Percentiles rank a stretch among this genome's conserved stretches.
phyloP scores from a whole-genome alignment of 306 rosid species.

The Sophora flavescens region DNA sequence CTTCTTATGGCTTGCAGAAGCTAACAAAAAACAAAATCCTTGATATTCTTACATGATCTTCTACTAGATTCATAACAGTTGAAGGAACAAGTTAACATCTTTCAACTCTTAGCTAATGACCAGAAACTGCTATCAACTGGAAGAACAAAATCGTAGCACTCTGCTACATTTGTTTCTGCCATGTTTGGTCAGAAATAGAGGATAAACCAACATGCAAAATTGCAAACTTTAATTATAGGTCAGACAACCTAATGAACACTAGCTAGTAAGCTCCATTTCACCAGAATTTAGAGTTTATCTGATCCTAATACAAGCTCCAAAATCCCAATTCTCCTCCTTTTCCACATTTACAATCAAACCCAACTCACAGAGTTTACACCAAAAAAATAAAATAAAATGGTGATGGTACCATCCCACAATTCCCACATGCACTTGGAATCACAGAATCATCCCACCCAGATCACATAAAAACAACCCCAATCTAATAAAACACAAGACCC shows the following conservation, averaged over 20 bases:
- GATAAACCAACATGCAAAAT: constrained; percentile 37
- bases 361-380: too few species aligned
- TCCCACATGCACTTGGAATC: constrained; percentile 39
- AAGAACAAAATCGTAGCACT: constrained; percentile 21
- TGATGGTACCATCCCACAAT: constrained; percentile 45
- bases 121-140: not conserved
- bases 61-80: not conserved
- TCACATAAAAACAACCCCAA: not conserved
- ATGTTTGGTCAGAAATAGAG: not conserved
- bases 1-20: not conserved
- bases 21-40: too few species aligned
- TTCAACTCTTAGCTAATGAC: constrained; percentile 20
- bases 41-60: not conserved
- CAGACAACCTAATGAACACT: not conserved
- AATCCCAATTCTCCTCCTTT: constrained; percentile 13
- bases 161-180: constrained; percentile 27
- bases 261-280: not conserved
- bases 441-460: constrained; percentile 17
- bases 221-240: not conserved
- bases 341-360: not conserved
- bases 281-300: constrained; percentile 7
- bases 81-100: not conserved
- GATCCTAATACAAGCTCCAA: constrained; percentile 12
- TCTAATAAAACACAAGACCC: not conserved
- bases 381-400: too few species aligned